Evolutionary conservation across 2,329 filamentous ascomycete species (phyloP), one percentile per base, ranked within the genome.

Genomic region (Trichophyton verrucosum): DNA sequence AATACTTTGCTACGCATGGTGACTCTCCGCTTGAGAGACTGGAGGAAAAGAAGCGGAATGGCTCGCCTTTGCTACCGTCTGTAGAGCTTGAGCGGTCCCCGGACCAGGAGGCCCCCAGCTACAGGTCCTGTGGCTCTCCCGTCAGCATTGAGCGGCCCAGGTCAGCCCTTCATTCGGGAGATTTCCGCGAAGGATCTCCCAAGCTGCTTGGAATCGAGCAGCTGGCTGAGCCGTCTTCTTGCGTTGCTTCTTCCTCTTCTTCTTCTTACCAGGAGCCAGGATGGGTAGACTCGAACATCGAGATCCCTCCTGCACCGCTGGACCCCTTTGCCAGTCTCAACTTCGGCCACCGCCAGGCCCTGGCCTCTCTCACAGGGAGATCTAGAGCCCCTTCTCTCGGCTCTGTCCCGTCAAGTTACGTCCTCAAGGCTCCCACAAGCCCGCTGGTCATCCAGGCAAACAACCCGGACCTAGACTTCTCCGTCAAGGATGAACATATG

Each of bases 401-500:
- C 2, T 90, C 89, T 0, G 79, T 88, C 13, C 86, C 88, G 0
- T 87, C 86, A 1, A 91, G 84, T 67, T 96, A 96, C 71, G 81
- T 88, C 36, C 87, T 95, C 64, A 87, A 92, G 73, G 84, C 89
- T 1, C 92, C 94, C 0, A 97, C 94, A 1, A 97, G 91, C 68
- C 94, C 94, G 13, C 78, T 99, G 9, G 91, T 95, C 0, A 86
- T 96, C 68, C 90, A 91, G 47, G 85, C 90, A 68, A 95, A 86
- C 74, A 94, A 91, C 66, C 86, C 89, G 5, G 89, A 94, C 66
- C 70, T 87, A 22, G 85, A 89, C 61, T 78, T 87, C 56, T 78
- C 83, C 1, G 77, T 81, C 64, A 77, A 77, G 20, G 72, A 80
- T 60, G 78, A 81, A 60, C 73, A 75, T 47, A 78, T 82, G 59